phyloP scores from a whole-genome alignment of 768 basidiomycete species.

The Mrakia frigida region DNA sequence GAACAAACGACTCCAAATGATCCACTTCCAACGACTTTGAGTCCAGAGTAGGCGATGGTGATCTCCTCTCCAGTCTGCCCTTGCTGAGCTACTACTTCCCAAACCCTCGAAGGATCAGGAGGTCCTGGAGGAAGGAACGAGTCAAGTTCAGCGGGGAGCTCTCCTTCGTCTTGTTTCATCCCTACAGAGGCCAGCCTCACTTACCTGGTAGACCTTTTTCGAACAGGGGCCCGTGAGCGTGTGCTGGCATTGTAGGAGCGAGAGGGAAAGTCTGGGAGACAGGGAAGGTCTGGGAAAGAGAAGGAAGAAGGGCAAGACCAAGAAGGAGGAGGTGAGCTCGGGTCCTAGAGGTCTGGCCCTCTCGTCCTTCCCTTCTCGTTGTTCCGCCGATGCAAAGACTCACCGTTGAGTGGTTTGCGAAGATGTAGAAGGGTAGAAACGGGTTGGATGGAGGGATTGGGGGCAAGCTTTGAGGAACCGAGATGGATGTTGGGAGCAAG shows the following conservation, averaged over 20 bases:
- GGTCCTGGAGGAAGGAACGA: slow-evolving; percentile 35
- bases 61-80: slow-evolving; percentile 85
- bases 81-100: slow-evolving; percentile 89
- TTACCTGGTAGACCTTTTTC: background rate
- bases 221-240: background rate
- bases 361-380: too few species aligned
- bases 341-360: too few species aligned
- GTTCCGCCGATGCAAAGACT: too few species aligned
- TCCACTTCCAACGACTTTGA: slow-evolving; percentile 97
- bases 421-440: too few species aligned
- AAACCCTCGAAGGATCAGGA: slow-evolving; percentile 90
- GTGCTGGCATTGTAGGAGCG: background rate
- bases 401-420: too few species aligned
- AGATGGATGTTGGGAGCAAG: too few species aligned
- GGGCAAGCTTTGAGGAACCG: too few species aligned
- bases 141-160: background rate
- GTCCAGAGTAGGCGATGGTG: slow-evolving; percentile 89
- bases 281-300: too few species aligned
- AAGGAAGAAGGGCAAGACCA: too few species aligned
- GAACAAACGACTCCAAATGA: slow-evolving; percentile 98
- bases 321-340: too few species aligned
- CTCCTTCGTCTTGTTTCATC: background rate
- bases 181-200: too few species aligned
- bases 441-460: too few species aligned
- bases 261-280: background rate